These are phyloP conservation scores for Heterobasidion occidentale DNA, from an alignment of 1,284 basidiomycete species.

Conservation along the genomic window DNA sequence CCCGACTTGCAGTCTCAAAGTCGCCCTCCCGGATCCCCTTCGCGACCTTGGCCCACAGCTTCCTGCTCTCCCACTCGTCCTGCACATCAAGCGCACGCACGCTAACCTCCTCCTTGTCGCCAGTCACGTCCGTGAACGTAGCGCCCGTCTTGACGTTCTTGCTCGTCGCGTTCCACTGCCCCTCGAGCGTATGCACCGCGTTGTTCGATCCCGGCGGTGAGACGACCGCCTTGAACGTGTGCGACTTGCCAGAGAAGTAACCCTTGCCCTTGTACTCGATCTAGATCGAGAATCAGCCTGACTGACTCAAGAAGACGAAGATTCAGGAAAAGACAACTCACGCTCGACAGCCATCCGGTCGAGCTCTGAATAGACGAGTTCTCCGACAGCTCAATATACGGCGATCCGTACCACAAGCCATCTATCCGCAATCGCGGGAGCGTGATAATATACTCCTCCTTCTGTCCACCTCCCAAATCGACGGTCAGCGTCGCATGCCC, in stretches of 20 bases:
- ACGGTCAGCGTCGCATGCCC: constrained; percentile 87
- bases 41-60: constrained; percentile 83
- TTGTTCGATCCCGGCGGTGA: constrained; percentile 32
- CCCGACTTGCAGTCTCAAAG: constrained; percentile 84
- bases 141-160: constrained; percentile 41
- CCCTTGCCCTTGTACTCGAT: constrained; percentile 95
- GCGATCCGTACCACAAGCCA: constrained; percentile 54
- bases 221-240: constrained; percentile 84
- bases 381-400: constrained; percentile 88
- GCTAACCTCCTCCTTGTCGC: constrained; percentile 67
- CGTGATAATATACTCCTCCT: constrained; percentile 85
- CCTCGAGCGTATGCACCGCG: constrained; percentile 63
- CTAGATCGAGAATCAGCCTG: constrained; percentile 16
- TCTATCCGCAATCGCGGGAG: constrained; percentile 62
- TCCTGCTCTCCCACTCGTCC: constrained; percentile 81
- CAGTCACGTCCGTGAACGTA: constrained; percentile 58
- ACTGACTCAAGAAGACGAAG: not conserved
- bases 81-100: constrained; percentile 55
- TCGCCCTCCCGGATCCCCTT: constrained; percentile 89
- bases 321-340: constrained; percentile 21
- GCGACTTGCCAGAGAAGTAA: constrained; percentile 90
- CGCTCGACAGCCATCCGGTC: constrained; percentile 61
- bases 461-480: constrained; percentile 43
- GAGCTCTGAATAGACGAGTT: constrained; percentile 80
- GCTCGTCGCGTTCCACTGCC: constrained; percentile 80